These are phyloP conservation scores for Lobosporangium transversale DNA, from an alignment of 192 early-diverging fungal genomes.

Conservation along the genomic window DNA sequence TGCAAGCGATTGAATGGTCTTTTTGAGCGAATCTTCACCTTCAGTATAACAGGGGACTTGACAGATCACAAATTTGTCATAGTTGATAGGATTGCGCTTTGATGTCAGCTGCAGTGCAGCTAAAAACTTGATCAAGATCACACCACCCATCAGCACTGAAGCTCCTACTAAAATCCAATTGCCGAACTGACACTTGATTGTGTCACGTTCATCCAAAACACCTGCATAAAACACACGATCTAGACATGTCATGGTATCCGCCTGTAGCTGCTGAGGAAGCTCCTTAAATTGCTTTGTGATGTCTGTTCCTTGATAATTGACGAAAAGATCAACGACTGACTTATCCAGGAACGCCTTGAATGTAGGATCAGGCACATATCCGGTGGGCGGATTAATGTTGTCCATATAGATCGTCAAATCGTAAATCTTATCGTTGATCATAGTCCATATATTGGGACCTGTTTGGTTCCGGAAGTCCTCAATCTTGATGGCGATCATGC, in stretches of 20 bases:
- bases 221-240: constrained; percentile 75
- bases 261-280: constrained; percentile 26
- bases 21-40: constrained; percentile 77
- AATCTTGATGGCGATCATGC: constrained; percentile 77
- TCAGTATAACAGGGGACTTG: constrained; percentile 89
- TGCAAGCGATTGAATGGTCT: constrained; percentile 80
- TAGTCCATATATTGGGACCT: constrained; percentile 57
- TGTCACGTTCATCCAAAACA: constrained; percentile 68
- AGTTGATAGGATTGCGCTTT: constrained; percentile 69
- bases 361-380: constrained; percentile 54
- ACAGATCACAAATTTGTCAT: constrained; percentile 83
- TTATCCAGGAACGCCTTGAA: constrained; percentile 55
- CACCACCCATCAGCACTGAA: constrained; percentile 72
- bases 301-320: constrained; percentile 58
- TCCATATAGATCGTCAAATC: constrained; percentile 73
- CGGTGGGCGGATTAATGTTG: constrained; percentile 54
- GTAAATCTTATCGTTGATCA: constrained; percentile 71
- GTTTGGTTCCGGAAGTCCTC: constrained; percentile 60
- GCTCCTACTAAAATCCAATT: constrained; percentile 74
- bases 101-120: constrained; percentile 78
- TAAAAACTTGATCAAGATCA: constrained; percentile 79
- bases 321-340: constrained; percentile 53
- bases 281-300: constrained; percentile 57
- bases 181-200: constrained; percentile 64
- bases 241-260: constrained; percentile 63